Conservation (phyloP, 2,329 filamentous ascomycete genomes). For the Nothophaeocryptopus gaeumannii region DNA sequence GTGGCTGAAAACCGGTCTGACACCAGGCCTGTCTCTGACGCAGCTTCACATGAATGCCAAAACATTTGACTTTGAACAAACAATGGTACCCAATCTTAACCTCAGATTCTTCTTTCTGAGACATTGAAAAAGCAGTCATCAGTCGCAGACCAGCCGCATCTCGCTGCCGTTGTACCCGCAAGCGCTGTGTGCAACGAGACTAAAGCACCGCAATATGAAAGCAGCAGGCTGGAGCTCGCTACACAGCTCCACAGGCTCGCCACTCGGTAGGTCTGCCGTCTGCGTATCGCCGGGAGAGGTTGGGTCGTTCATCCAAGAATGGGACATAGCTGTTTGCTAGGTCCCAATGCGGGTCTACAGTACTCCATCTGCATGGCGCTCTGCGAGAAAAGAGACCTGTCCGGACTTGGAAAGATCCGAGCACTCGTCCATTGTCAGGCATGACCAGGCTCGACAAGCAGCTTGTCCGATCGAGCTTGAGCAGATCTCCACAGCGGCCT, state of each 20-base stretch:
- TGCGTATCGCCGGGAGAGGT: not conserved
- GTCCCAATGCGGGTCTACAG: not conserved
- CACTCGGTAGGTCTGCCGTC: constrained; percentile 6
- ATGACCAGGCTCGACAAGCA: too few relatives aligned
- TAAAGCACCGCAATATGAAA: constrained; percentile 13
- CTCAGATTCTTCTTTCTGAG: too few relatives aligned
- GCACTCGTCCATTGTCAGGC: too few relatives aligned
- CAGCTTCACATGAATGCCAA: too few relatives aligned
- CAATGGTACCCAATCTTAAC: too few relatives aligned
- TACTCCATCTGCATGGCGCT: not conserved
- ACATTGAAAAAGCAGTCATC: too few relatives aligned
- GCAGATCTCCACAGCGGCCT: not conserved
- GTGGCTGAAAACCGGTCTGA: too few relatives aligned
- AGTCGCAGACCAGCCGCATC: too few relatives aligned
- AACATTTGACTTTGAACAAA: too few relatives aligned
- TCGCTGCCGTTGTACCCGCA: constrained; percentile 16
- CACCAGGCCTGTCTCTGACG: too few relatives aligned
- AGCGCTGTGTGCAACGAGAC: constrained; percentile 19
- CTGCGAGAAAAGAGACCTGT: constrained; percentile 4
- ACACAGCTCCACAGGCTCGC: constrained; percentile 15
- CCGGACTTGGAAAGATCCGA: too few relatives aligned
- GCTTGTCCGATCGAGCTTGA: too few relatives aligned
- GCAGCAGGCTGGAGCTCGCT: constrained; percentile 3
- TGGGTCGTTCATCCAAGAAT: not conserved
- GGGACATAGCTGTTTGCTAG: not conserved